phyloP scores from a whole-genome alignment of 208 protist species.

The Trypanosoma caninum region DNA sequence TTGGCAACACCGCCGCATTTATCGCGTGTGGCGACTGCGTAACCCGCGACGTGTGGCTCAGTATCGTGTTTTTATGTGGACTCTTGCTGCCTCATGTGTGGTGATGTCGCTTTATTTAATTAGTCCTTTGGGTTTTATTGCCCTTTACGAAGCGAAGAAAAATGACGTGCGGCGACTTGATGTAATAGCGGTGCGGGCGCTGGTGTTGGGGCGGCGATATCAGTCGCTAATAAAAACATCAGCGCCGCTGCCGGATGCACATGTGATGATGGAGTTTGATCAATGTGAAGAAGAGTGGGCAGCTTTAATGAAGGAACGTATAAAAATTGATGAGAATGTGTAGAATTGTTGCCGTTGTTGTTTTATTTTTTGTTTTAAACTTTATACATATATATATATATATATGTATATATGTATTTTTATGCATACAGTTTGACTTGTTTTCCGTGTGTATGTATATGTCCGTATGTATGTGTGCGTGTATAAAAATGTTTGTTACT shows the following conservation, averaged over 20 bases:
- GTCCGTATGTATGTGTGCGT: not conserved
- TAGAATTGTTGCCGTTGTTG: not conserved
- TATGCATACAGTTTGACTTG: not conserved
- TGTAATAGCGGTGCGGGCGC: slow-evolving; percentile 28
- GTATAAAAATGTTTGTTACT: not conserved
- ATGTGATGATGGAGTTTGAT: not conserved
- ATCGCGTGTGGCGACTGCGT: slow-evolving; percentile 56
- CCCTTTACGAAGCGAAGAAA: slow-evolving; percentile 19
- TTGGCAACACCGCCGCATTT: slow-evolving; percentile 40
- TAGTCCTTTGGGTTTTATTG: slow-evolving; percentile 37
- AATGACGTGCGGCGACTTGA: slow-evolving; percentile 34
- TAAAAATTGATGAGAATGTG: slow-evolving; percentile 20
- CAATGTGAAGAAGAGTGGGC: slow-evolving; percentile 17
- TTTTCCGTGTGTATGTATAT: slow-evolving; percentile 2
- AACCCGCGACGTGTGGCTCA: slow-evolving; percentile 25
- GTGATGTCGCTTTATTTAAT: slow-evolving; percentile 31
- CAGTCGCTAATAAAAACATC: not conserved
- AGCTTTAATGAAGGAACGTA: slow-evolving; percentile 12
- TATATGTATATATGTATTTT: not conserved
- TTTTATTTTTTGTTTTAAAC: not conserved
- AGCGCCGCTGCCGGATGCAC: not conserved
- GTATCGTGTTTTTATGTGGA: slow-evolving; percentile 17
- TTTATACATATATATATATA: not conserved
- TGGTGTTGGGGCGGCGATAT: slow-evolving; percentile 28
- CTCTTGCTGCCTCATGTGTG: slow-evolving; percentile 12